phyloP scores from a whole-genome alignment of 2,329 filamentous ascomycete species.

The Xylariaceae sp. region DNA sequence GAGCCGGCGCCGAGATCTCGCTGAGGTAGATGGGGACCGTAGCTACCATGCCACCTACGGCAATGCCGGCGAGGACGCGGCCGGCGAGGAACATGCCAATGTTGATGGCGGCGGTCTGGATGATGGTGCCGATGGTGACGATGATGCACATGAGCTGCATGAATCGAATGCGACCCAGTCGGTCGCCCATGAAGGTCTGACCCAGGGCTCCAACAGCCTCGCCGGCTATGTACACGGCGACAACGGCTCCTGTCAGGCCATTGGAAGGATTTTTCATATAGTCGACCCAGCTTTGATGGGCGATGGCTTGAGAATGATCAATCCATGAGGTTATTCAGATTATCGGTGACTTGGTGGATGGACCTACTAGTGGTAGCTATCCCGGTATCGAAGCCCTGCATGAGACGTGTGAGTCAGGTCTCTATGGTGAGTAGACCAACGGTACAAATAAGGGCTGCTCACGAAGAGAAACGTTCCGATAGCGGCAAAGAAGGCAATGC shows the following conservation, averaged over 20 bases:
- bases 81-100: constrained; percentile 51
- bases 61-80: constrained; percentile 41
- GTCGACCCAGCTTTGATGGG: constrained; percentile 54
- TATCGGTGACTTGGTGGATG: not conserved
- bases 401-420: not conserved
- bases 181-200: constrained; percentile 51
- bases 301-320: constrained; percentile 40
- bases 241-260: constrained; percentile 45
- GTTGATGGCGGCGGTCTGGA: constrained; percentile 51
- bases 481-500: constrained; percentile 51
- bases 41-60: constrained; percentile 37
- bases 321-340: constrained; percentile 1
- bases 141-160: constrained; percentile 50
- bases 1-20: constrained; percentile 45
- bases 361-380: constrained; percentile 53
- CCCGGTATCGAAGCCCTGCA: constrained; percentile 55
- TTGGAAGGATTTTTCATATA: constrained; percentile 54
- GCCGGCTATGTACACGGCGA: constrained; percentile 56
- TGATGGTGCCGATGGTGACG: constrained; percentile 48
- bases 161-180: constrained; percentile 47
- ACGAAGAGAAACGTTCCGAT: constrained; percentile 57
- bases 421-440: constrained; percentile 1
- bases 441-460: constrained; percentile 20
- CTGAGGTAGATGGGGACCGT: constrained; percentile 53
- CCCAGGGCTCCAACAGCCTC: constrained; percentile 50